Percentiles rank a stretch among this genome's conserved stretches.
Evolutionary conservation across 2,329 filamentous ascomycete genomes (phyloP).

Genomic region (Fusarium tupiense): DNA sequence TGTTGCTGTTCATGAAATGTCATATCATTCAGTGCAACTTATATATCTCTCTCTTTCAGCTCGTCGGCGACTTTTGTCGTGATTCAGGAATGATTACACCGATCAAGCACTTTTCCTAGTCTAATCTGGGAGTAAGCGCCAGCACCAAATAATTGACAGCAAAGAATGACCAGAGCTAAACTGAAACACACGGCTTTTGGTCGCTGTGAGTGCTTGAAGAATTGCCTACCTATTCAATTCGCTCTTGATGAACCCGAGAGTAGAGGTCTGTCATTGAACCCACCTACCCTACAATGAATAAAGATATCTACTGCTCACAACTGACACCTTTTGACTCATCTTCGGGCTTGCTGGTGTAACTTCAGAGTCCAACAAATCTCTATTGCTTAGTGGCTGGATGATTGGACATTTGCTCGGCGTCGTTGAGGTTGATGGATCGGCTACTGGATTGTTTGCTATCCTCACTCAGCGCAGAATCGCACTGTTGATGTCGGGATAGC

Average conservation of each 20-base stretch:
- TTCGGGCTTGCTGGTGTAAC: fast-evolving
- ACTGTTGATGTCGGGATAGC: background rate
- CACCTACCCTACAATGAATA: background rate
- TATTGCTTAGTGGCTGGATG: fast-evolving
- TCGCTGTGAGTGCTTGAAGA: background rate
- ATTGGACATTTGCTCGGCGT: background rate
- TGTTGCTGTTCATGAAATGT: too few relatives aligned
- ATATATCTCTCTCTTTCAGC: too few relatives aligned
- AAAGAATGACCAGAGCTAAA: background rate
- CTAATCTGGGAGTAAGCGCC: background rate
- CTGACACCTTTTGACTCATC: background rate
- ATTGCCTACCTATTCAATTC: background rate
- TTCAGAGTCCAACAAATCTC: fast-evolving
- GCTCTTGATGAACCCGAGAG: background rate
- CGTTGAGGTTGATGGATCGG: background rate
- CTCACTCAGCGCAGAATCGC: background rate
- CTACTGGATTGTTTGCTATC: fast-evolving
- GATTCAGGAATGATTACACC: background rate
- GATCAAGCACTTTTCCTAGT: background rate
- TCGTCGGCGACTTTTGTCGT: background rate
- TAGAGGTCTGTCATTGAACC: background rate
- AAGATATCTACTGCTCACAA: background rate
- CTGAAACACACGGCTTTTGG: too few relatives aligned
- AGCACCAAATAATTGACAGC: background rate
- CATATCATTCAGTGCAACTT: fast-evolving